phyloP scores from a whole-genome alignment of 495 filamentous ascomycete species.

The Penicillium canescens region DNA sequence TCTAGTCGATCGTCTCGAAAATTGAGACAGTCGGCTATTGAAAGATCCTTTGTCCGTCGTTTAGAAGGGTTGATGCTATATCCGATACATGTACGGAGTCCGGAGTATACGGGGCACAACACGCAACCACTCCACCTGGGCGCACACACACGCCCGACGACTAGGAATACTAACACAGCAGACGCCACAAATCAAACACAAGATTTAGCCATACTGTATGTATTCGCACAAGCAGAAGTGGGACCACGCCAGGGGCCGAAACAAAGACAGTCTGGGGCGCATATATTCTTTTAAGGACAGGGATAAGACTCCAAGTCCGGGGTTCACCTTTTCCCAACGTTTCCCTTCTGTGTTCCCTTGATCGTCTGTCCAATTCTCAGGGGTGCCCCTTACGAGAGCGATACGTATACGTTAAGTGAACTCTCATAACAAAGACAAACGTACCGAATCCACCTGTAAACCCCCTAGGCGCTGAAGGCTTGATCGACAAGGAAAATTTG shows the following conservation, averaged over 20 bases:
- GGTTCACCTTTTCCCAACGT: background rate
- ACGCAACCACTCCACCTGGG: too few species aligned
- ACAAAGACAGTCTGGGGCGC: slow-evolving; percentile 3
- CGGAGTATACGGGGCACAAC: too few species aligned
- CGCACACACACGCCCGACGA: too few species aligned
- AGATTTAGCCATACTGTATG: too few species aligned
- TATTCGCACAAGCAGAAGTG: background rate
- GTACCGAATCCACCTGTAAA: background rate
- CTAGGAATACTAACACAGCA: too few species aligned
- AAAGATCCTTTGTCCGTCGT: too few species aligned
- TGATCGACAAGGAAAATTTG: background rate
- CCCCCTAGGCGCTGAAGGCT: background rate
- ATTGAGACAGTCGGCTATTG: too few species aligned
- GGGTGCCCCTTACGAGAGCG: background rate
- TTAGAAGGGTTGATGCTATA: too few species aligned
- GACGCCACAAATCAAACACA: too few species aligned
- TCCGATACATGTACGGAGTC: too few species aligned
- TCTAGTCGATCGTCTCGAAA: too few species aligned
- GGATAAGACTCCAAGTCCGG: slow-evolving; percentile 1
- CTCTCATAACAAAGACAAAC: background rate
- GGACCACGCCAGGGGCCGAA: slow-evolving; percentile 7
- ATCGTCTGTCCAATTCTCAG: background rate
- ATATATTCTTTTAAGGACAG: slow-evolving; percentile 2
- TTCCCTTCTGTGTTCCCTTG: background rate
- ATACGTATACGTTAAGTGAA: too few species aligned